Evolutionary conservation across 306 rosid genomes (phyloP), one percentile per base, ranked within the genome.

Genomic region (Prosopis cineraria): DNA sequence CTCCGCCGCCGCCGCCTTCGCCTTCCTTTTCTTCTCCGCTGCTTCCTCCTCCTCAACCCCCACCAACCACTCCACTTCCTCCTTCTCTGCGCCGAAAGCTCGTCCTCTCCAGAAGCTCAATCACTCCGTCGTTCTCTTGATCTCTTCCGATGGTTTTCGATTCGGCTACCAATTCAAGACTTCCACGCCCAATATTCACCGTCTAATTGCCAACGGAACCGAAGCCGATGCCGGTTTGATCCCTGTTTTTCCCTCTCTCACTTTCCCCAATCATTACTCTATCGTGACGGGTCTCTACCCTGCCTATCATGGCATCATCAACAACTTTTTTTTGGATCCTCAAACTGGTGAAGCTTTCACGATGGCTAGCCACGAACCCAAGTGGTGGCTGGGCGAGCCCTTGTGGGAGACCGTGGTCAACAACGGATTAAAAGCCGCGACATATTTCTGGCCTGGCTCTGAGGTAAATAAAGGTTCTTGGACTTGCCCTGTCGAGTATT

Each of bases 321-420:
- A 96, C 82, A 96, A 96, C 78, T 45, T 79, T 55, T 96, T 96
- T 47, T n/a, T 79, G 19, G 99, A 96, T 65, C 99, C 99, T 5
- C 19, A 12, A 11, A 75, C 96, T 1, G 99, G 97, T 1, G 97
- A 90, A 3, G 55, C 39, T 0, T 96, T 96, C 74, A 87, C 78
- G 17, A 91, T 93, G 99, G 70, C 77, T 0, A 93, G 90, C 88
- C 96, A 88, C 62, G 88, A 96, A 13, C 90, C 99, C 34, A 93
- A 93, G 79, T 96, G 99, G 99, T 93, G 98, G 99, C 82, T 93
- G 0, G 99, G 99, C 40, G 97, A 96, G 84, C 99, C 99, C 14
- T 36, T 93, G 60, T 96, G 99, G 99, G 97, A 91, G 82, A 96
- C 99, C 33, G 93, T 90, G 13, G 85, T 78, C 50, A 91, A 86